A percentile compares a stretch with the other conserved stretches of the same genome.
Evolutionary conservation across 2,329 filamentous ascomycete species (phyloP).

Genomic region (Hirsutella rhossiliensis): DNA sequence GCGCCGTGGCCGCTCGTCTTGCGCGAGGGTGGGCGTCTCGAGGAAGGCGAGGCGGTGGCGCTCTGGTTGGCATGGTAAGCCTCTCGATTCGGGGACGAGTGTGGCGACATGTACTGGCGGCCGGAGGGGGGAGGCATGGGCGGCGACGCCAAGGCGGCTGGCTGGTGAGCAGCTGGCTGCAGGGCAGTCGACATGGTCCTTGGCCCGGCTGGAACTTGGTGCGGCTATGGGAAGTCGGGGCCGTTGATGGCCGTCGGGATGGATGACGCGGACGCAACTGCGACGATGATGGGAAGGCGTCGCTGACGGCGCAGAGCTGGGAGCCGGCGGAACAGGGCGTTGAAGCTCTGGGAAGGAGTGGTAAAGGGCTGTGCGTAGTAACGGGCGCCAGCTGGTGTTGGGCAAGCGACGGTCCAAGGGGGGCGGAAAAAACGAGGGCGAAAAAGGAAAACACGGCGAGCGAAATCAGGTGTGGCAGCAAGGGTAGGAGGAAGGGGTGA

Average conservation of each 20-base stretch:
- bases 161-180: slow-evolving; percentile 46
- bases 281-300: neutral
- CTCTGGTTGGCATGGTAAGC: slow-evolving; percentile 42
- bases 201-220: neutral
- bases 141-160: slow-evolving; percentile 34
- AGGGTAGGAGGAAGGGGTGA: neutral
- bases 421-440: neutral
- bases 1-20: slow-evolving; percentile 38
- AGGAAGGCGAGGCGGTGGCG: slow-evolving; percentile 35
- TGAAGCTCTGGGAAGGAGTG: neutral
- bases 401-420: neutral
- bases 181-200: slow-evolving; percentile 40
- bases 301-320: neutral
- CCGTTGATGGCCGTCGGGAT: neutral
- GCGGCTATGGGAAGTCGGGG: neutral
- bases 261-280: neutral
- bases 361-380: neutral
- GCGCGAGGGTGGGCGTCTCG: slow-evolving; percentile 39
- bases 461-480: neutral
- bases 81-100: slow-evolving; percentile 41
- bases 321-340: neutral
- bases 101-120: slow-evolving; percentile 39
- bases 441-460: neutral
- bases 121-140: slow-evolving; percentile 35
- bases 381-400: neutral